Base-by-base conservation (phyloP, 129 eudicot genomes). In the Flaveria linearis region DNA sequence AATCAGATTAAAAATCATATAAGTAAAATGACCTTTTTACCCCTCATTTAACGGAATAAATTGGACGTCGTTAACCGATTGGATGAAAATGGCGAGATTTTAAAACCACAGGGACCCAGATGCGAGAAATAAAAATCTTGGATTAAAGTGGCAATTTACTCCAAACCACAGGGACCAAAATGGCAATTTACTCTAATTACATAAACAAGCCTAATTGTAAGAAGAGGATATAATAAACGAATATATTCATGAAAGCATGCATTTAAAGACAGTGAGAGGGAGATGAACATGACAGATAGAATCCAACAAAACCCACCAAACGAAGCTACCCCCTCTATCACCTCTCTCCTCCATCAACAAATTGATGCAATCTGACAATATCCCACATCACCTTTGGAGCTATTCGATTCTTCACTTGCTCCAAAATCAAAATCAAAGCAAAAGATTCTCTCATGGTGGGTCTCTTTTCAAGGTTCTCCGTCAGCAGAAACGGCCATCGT, bases 391-490 rank as follows among this genome's bases (percentile, higher is more conserved):
- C 65, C 16, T 58, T 58, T 58, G 65, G 12, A 22, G 3, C 68
- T 14, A 28, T 61, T 58, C 11, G 68, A 74, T 62, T 47, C 45
- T 15, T 71, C 15, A 28, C 39, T 68, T 25, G 33, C 43, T 11
- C 68, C 68, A 26, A 62, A n/a, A 47, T 47, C 26, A 20, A 60
- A 20, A 20, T 10, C 28, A 68, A 20, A 36, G 6, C 18, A 61
- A 63, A 20, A 76, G 13, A 5, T 20, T 12, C 52, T 4, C 43
- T 41, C 33, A 82, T 89, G 97, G 97, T 92, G 76, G 96, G 97
- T 55, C 81, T 92, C 57, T 92, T 92, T 73, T 92, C 98, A 10
- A 86, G 93, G 68, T 92, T 89, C 85, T 84, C 96, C 55, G 89
- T 80, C 52, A 85, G 82, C 73, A 89, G 82, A 80, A 80, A 78